Base-by-base conservation (phyloP, 139 green algal species). In the Micractinium sp. region DNA sequence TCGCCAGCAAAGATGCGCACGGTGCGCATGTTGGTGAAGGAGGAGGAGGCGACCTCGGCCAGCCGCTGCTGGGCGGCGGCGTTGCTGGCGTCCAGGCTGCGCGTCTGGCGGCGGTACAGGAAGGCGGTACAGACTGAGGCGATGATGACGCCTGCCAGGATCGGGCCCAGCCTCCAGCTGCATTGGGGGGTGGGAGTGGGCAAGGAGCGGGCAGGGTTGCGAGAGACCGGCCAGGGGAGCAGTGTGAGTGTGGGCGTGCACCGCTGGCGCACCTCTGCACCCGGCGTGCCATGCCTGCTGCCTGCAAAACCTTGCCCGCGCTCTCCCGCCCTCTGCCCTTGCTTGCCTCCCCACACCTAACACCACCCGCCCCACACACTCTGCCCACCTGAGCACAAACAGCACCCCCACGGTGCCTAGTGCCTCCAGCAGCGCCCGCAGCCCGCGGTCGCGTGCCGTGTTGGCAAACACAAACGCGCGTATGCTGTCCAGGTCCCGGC, bases 1-100 rank as follows among this genome's bases (percentile, higher is more conserved):
- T 98, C 96, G n/a, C 96, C 96, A 63, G 93, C 95, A 94, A 96
- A 97, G 35, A 95, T 91, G 63, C 95, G 92, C 73, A 98, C 96
- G 0, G 93, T 97, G 27, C 85, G 71, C 71, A 88, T 88, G 85
- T 88, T 82, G n/a, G 71, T 61, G 33, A 81, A 73, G 69, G 85
- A 73, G 41, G 69, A 71, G 71, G 85, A 29, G 67, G 93, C 92
- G 19, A 96, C 91, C 5, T 84, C 90, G 5, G 93, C 91, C 96
- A 98, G 97, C 69, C 90, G 89, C n/a, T 91, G 82, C 87, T 97
- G 90, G 15, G 95, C 94, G 33, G 74, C 67, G 14, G 88, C 92
- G 73, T 94, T 87, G 25, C 19, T 63, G 1, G 73, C 76, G 81
- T 96, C 95, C 35, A 97, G 80, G 18, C 85, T 67, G 67, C 94